Evolutionary conservation across 2,329 filamentous ascomycete genomes (phyloP).

Genomic region (Pseudogymnoascus sp.): DNA sequence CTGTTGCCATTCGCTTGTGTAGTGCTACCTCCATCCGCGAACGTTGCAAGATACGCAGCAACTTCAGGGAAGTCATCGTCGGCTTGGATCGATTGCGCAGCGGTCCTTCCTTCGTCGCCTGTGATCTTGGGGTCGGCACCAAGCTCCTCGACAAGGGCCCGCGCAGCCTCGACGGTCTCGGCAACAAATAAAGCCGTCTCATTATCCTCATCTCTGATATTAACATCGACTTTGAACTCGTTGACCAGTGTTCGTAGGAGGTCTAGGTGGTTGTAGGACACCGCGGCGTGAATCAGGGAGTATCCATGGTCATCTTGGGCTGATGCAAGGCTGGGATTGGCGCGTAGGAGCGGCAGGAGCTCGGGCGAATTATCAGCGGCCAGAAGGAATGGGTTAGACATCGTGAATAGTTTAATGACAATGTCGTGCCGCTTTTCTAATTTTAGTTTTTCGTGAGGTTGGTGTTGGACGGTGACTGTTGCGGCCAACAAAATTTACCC

Average conservation of each 20-base stretch:
- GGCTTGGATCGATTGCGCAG: conserved; percentile 67
- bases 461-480: background rate
- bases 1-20: conserved; percentile 23
- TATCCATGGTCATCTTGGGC: conserved; percentile 87
- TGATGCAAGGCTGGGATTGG: conserved; percentile 67
- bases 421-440: background rate
- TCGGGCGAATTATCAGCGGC: conserved; percentile 73
- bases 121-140: conserved; percentile 56
- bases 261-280: conserved; percentile 81
- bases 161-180: conserved; percentile 72
- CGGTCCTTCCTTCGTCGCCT: conserved; percentile 71
- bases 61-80: conserved; percentile 75
- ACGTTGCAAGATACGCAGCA: conserved; percentile 49
- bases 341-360: conserved; percentile 65
- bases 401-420: conserved; percentile 17
- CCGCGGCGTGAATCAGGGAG: conserved; percentile 84
- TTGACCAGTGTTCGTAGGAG: conserved; percentile 68
- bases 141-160: conserved; percentile 74
- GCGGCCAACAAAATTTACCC: conserved; percentile 7
- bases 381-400: conserved; percentile 59
- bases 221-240: conserved; percentile 69
- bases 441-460: background rate
- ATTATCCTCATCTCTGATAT: conserved; percentile 80
- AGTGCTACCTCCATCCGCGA: conserved; percentile 27
- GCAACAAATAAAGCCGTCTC: conserved; percentile 94